Evolutionary conservation across 441 rosid genomes (phyloP).

Genomic region (Cnidoscolus chayamansa): DNA sequence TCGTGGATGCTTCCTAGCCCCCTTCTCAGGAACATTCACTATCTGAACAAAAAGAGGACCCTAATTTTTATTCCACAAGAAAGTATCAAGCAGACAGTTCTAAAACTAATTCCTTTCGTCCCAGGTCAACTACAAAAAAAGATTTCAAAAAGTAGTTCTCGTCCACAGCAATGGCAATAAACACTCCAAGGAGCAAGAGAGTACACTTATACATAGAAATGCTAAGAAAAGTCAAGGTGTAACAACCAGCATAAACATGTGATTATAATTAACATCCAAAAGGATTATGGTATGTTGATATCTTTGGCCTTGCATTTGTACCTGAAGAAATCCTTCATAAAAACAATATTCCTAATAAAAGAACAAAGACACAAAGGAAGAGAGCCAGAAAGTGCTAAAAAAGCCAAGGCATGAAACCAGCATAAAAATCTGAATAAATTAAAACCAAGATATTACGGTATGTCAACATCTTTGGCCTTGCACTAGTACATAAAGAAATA

Average conservation of each 20-base stretch:
- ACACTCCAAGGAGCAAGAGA: not conserved
- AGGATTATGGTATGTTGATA: not conserved
- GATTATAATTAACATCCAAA: not conserved
- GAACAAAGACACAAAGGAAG: too few relatives aligned
- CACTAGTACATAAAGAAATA: not conserved
- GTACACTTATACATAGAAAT: not conserved
- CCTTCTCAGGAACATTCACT: slow-evolving; percentile 96
- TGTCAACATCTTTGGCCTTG: not conserved
- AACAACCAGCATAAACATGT: too few relatives aligned
- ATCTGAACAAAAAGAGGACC: slow-evolving; percentile 45
- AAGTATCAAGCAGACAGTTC: not conserved
- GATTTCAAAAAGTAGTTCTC: not conserved
- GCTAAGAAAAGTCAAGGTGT: not conserved
- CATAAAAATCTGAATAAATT: not conserved
- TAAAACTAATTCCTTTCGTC: not conserved
- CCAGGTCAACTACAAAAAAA: not conserved
- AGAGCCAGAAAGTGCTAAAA: too few relatives aligned
- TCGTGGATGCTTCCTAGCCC: slow-evolving; percentile 97
- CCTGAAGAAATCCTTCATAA: not conserved
- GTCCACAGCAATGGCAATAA: not conserved
- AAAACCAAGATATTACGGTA: not conserved
- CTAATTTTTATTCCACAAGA: slow-evolving; percentile 17
- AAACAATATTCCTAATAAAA: not conserved
- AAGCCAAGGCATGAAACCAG: too few relatives aligned
- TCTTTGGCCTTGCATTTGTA: not conserved